Base-by-base conservation (phyloP, 331 rosid species). In the Arachis monticola region DNA sequence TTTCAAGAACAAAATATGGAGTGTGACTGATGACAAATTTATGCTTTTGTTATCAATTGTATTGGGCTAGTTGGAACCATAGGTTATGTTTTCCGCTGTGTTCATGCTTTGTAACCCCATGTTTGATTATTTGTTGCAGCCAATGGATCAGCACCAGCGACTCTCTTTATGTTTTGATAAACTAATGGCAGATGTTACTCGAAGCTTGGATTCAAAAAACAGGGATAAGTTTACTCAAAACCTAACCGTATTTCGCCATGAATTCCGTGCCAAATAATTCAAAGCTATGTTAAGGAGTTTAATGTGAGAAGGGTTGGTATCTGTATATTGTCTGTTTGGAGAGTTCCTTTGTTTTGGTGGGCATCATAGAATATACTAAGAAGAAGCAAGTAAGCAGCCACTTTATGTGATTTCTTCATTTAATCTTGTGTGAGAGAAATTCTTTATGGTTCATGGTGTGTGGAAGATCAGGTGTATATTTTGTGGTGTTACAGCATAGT, bases 181-280 rank as follows among this genome's bases (percentile, higher is more conserved):
- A 78, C 91, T 95, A 59, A 95, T 95, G 99, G 83, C 83, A 22
- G 96, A 95, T 73, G 93, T 95, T 47, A 92, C 91, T 55, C 91
- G 88, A 79, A 90, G 93, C 81, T 70, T 95, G 83, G 99, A 95
- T 79, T 90, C 99, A 8, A 95, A 92, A 76, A 95, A 90, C 87
- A 82, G 97, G 84, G 99, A 95, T 85, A 95, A 85, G 80, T 95
- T 95, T 83, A 91, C 99, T 51, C 99, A 95, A 80, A 95, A 95
- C 82, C 86, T 95, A 77, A 92, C 97, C 40, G 62, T 82, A 76
- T 92, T 95, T 81, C 86, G 97, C 84, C 92, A 86, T 42, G 97
- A 95, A 22, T 95, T 92, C 71, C 99, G 97, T 40, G 87, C 90
- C 82, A 95, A 95, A 76, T 95, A 87, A 79, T 64, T 79, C 67